Percentiles rank a stretch among this genome's conserved stretches.
These are phyloP conservation scores for Ascoidea rubescens DNA, from an alignment of 805 yeast species.

Conservation along the genomic window DNA sequence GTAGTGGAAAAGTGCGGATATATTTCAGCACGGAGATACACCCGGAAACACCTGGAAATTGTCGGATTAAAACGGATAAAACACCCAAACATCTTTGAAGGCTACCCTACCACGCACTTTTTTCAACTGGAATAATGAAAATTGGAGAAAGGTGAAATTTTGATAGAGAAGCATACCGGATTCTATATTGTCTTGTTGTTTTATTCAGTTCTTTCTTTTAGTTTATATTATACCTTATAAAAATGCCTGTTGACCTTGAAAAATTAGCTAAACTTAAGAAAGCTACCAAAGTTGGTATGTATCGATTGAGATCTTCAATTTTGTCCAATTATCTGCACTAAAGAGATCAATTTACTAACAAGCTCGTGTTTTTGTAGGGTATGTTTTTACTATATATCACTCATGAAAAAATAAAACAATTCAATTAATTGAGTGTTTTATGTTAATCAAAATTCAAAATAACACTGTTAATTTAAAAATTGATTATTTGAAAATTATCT, in stretches of 20 bases:
- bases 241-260: constrained; percentile 86
- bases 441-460: too few species aligned
- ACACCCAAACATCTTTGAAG: not conserved
- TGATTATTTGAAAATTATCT: too few species aligned
- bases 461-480: too few species aligned
- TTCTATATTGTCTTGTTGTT: too few species aligned
- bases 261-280: constrained; percentile 87
- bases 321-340: not conserved
- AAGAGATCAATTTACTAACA: not conserved
- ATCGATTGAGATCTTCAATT: not conserved
- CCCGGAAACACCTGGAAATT: too few species aligned
- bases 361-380: not conserved
- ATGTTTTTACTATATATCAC: not conserved
- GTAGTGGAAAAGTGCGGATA: too few species aligned
- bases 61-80: too few species aligned
- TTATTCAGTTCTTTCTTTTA: too few species aligned
- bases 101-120: not conserved
- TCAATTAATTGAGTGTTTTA: not conserved
- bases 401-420: not conserved
- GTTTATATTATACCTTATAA: constrained; percentile 31
- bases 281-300: constrained; percentile 64
- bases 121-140: too few species aligned
- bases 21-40: too few species aligned
- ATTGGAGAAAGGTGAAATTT: too few species aligned
- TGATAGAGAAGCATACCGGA: too few species aligned